A percentile compares a stretch with the other conserved stretches of the same genome.
These are phyloP conservation scores for Mollisia scopiformis DNA, from an alignment of 2,329 filamentous ascomycete species.

Conservation along the genomic window DNA sequence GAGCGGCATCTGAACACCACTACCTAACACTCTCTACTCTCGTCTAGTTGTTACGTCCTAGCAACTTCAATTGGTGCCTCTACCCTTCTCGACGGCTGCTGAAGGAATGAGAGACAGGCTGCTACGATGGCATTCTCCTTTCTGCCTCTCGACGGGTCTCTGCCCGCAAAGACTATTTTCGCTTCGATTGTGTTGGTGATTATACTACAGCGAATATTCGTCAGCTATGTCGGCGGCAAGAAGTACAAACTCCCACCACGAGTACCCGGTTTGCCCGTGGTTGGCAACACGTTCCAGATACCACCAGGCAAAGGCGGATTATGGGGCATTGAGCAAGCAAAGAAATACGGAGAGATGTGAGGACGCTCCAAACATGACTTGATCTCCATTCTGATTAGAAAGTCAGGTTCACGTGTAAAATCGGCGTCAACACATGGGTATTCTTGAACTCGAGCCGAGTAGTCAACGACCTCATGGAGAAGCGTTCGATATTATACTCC, in stretches of 20 bases:
- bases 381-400: not conserved
- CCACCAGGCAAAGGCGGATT: constrained; percentile 21
- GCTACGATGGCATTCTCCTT: not conserved
- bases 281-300: constrained; percentile 30
- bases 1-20: not conserved
- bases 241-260: constrained; percentile 29
- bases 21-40: not conserved
- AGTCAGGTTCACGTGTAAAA: constrained; percentile 27
- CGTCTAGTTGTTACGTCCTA: no score
- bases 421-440: constrained; percentile 43
- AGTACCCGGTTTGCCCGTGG: constrained; percentile 24
- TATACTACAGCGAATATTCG: constrained; percentile 24
- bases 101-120: not conserved
- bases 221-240: not conserved
- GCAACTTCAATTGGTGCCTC: no score
- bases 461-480: constrained; percentile 36
- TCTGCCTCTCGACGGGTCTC: not conserved
- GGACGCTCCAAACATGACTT: not conserved
- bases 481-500: constrained; percentile 27
- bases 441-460: constrained; percentile 46
- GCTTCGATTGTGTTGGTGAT: constrained; percentile 10
- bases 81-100: not conserved
- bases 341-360: constrained; percentile 31
- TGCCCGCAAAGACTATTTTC: constrained; percentile 7
- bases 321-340: constrained; percentile 21